Evolutionary conservation across 768 basidiomycete genomes (phyloP).

Genomic region (Boletus tylopilopsis): DNA sequence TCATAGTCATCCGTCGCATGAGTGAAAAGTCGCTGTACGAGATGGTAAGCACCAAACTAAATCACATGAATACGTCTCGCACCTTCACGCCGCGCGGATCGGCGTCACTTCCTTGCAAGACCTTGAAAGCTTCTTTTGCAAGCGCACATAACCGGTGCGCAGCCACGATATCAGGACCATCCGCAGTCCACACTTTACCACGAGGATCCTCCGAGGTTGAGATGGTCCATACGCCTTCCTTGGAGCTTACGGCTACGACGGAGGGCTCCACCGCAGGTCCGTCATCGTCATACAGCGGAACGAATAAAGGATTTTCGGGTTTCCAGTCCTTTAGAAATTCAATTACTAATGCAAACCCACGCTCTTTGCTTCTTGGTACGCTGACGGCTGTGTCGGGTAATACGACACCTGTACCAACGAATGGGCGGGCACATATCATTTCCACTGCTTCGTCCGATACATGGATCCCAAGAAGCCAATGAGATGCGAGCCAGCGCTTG

Average conservation of each 20-base stretch:
- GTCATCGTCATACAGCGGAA: slow-evolving; percentile 59
- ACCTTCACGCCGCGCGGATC: slow-evolving; percentile 61
- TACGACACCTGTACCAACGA: slow-evolving; percentile 48
- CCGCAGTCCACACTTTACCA: slow-evolving; percentile 74
- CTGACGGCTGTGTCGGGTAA: slow-evolving; percentile 36
- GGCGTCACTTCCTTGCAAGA: slow-evolving; percentile 48
- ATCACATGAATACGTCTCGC: slow-evolving; percentile 10
- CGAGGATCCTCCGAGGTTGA: slow-evolving; percentile 71
- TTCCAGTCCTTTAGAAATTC: slow-evolving; percentile 78
- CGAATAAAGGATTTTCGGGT: slow-evolving; percentile 70
- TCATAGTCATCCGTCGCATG: slow-evolving; percentile 87
- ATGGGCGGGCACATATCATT: slow-evolving; percentile 76
- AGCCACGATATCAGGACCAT: slow-evolving; percentile 63
- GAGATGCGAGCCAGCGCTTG: slow-evolving; percentile 90
- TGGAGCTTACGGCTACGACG: slow-evolving; percentile 29
- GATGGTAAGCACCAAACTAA: background rate
- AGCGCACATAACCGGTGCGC: slow-evolving; percentile 70
- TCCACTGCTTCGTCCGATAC: slow-evolving; percentile 80
- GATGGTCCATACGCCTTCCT: slow-evolving; percentile 66
- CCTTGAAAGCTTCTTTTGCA: slow-evolving; percentile 70
- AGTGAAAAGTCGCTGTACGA: slow-evolving; percentile 68
- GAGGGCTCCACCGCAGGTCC: slow-evolving; percentile 5
- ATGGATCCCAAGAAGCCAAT: slow-evolving; percentile 78
- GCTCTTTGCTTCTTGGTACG: slow-evolving; percentile 72
- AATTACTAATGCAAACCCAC: slow-evolving; percentile 74